Evolutionary conservation across 768 basidiomycete species (phyloP).

Genomic region (Cystofilobasidium macerans): DNA sequence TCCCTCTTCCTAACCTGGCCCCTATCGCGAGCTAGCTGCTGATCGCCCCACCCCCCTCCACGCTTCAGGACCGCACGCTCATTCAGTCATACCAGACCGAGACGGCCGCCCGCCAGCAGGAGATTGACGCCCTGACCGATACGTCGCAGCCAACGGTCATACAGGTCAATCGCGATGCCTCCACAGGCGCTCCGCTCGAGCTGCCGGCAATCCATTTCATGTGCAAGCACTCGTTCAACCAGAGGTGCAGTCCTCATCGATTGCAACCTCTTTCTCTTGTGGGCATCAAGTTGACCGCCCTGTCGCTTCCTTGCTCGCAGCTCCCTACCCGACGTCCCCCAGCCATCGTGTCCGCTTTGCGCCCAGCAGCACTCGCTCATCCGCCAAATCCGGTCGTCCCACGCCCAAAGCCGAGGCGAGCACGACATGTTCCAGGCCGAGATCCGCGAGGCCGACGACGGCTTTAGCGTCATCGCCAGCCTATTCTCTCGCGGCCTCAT

Average conservation of each 20-base stretch:
- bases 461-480: conserved; percentile 38
- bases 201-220: conserved; percentile 92
- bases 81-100: conserved; percentile 81
- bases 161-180: conserved; percentile 85
- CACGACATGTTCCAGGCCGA: conserved; percentile 41
- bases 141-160: conserved; percentile 71
- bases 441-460: conserved; percentile 38
- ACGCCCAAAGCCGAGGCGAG: conserved; percentile 56
- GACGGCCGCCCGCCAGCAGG: conserved; percentile 64
- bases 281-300: not conserved
- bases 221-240: conserved; percentile 96
- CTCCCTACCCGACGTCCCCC: conserved; percentile 61
- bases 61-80: conserved; percentile 63
- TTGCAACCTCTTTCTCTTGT: not conserved
- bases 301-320: conserved; percentile 40
- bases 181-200: conserved; percentile 79
- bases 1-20: not conserved
- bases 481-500: conserved; percentile 38
- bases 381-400: conserved; percentile 76
- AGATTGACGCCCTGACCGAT: conserved; percentile 70
- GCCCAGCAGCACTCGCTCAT: conserved; percentile 77
- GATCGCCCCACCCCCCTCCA: not conserved
- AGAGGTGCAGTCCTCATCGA: conserved; percentile 49
- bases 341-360: conserved; percentile 80
- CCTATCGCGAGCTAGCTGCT: not conserved